Evolutionary conservation across 2,329 filamentous ascomycete species (phyloP), one percentile per base, ranked within the genome.

Genomic region (Fusarium chlamydosporum): DNA sequence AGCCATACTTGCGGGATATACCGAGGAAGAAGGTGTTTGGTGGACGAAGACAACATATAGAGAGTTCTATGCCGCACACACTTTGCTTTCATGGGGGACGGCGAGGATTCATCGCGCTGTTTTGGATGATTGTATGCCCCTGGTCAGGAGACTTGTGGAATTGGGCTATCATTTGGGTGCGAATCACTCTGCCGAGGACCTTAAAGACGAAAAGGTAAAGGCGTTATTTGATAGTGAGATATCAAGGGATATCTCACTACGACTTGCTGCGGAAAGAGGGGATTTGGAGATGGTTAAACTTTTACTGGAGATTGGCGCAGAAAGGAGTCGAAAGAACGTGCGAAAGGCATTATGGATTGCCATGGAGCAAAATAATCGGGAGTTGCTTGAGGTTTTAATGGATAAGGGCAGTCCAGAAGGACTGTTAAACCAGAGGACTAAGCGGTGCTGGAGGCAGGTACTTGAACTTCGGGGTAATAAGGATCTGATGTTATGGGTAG

Each of bases 61-160:
- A 38, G 7, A 40, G 4, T 4, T 1, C 1, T 23, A 12, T 0
- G 9, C 5, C 2, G 33, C 42, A 2, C 56, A 61, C 13, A 40
- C 6, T 0, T n/a, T 61, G 0, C 1, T 7, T 2, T 31, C 33
- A 3, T 61, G 58, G 58, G 58, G 38, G 6, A 10, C 23, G 6
- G 51, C 45, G 7, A 26, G 58, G 0, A 31, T 61, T 3, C 45
- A 61, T 26, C 56, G 58, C 2, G 58, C 56, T 12, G 45, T 61
- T 0, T 6, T 40, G n/a, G n/a, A 54, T 10, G 10, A 54, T 4
- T 54, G 38, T 12, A 20, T 61, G 12, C 45, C 58, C 1, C 34
- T 61, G 1, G 26, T 37, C 1, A 31, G 15, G 34, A 33, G 45
- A 7, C 33, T 61, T 0, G 2, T 61, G 2, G 31, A 45, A 2